Base-by-base conservation (phyloP, 1,284 basidiomycete genomes). In the Dichomitus squalens region DNA sequence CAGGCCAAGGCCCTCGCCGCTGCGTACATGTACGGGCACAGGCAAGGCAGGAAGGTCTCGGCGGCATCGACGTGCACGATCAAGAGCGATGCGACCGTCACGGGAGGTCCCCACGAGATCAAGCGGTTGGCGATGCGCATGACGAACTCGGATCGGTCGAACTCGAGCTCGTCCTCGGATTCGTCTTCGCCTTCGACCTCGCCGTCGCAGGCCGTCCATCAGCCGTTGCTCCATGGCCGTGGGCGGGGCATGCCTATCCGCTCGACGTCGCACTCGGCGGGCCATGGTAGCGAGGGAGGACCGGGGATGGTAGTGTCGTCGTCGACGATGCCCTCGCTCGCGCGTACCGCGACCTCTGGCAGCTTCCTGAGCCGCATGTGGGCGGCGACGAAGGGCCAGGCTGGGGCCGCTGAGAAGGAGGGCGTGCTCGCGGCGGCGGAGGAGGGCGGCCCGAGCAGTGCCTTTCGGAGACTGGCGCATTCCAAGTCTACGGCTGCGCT, bases 331-430 rank as follows among this genome's bases (percentile, higher is more conserved):
- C 76, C 81, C 25, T 73, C 71, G 43, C 68, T 80, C 41, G 66
- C 75, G 34, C 72, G 73, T 50, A 59, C 61, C 16, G 56, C 57
- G 14, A 64, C 75, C 50, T 73, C 80, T 21, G 76, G 75, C 29
- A 75, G 79, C 35, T 87, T 87, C 69, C 73, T 88, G 46, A 86
- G 83, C 62, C 77, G 86, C 31, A 85, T 88, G 83, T 87, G 85
- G 81, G 80, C 80, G 20, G 80, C 80, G 51, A 78, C 75, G 41
- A 81, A 81, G 64, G 69, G 72, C n/a, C 76, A 78, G 59, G 69
- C 74, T 11, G 29, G 29, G 11, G 50, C 72, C 73, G 63, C 72
- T 61, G 58, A 64, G 53, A 47, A 63, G 65, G 65, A 75, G 53
- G 63, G 63, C 63, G 61, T 71, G 54, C 7, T 27, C 8, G 2